Evolutionary conservation across 2,329 filamentous ascomycete genomes (phyloP), one percentile per base, ranked within the genome.

Genomic region (Zopfia rhizophila): DNA sequence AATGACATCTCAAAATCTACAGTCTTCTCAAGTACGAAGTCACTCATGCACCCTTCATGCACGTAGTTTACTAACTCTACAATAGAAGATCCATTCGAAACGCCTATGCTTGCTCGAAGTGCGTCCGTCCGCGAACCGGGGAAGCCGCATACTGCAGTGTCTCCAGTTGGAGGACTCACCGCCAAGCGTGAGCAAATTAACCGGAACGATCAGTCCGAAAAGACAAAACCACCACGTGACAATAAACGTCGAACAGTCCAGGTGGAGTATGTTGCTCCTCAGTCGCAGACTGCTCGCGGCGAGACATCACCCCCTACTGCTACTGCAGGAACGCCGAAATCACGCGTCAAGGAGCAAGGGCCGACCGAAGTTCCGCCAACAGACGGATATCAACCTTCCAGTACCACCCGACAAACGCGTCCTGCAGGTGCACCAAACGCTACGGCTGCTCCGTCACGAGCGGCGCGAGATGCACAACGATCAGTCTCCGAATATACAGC

Each of bases 201-300:
- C 41, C 78, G 81, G 24, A 84, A 88, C 27, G 77, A 83, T 5
- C 83, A 88, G 51, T 75, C 78, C 30, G 76, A 83, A 21, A 86
- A 86, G 62, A 81, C 84, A 29, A 89, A 89, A 69, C 75, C 80
- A 6, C 73, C 78, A 22, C 88, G 91, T 58, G 92, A 97, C 68
- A 88, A 88, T 62, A 97, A 97, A 75, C 86, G 94, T 45, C 85
- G 92, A 60, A 99, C 94, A 0, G 91, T 99, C 0, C 94, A 99
- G 74, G 90, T 99, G 51, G 94, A 99, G 76, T 99, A 99, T 72
- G 94, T 97, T 45, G 89, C 92, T 14, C 94, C 94, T 17, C 86
- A 87, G 18, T 95, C 91, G 5, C 86, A 93, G 65, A 97, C 93
- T 1, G 82, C 87, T 52, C 84, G 93, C 55, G 91, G 89, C 21